Evolutionary conservation across 2,329 filamentous ascomycete genomes (phyloP), one percentile per base, ranked within the genome.

Genomic region (Pezicula radicicola): DNA sequence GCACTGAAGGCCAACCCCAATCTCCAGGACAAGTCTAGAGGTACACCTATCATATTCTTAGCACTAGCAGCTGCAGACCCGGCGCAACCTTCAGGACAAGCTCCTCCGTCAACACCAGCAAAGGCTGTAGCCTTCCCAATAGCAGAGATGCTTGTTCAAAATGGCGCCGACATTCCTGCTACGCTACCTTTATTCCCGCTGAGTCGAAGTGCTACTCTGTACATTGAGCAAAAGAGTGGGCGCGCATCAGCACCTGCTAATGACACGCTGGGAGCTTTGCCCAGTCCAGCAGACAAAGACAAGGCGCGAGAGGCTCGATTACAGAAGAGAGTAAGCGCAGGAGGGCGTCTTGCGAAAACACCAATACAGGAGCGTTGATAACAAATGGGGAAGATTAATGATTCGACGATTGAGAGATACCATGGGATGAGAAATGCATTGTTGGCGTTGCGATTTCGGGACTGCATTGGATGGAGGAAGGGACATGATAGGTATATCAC

Each of bases 61-160:
- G 95, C 95, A 15, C 81, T 99, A 21, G 91, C 91, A 19, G 91
- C 93, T 5, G 92, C 92, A 3, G 94, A 99, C 64, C 94, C 94
- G 3, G 92, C 92, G 19, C 79, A 88, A 0, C 91, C 92, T 1
- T 82, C 69, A 65, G 75, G 67, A 57, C 75, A 55, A 57, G 66
- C 75, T 35, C 60, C 75, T 3, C 71, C 58, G 65, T 80, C 64
- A 46, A 75, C 61, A 60, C 52, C 61, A 8, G 53, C 55, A 36
- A 84, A 83, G 59, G 67, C 75, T 3, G 78, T 85, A 8, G 81
- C 92, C 0, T 99, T 99, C 67, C 86, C 94, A 0, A 78, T 97
- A 40, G 94, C 94, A 13, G 94, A 99, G 69, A 74, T 99, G 53
- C 79, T 99, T 13, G 77, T 96, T 13, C 95, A 97, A 63, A 97